Base-by-base conservation (phyloP, 495 filamentous ascomycete species). In the Neohortaea acidophila region DNA sequence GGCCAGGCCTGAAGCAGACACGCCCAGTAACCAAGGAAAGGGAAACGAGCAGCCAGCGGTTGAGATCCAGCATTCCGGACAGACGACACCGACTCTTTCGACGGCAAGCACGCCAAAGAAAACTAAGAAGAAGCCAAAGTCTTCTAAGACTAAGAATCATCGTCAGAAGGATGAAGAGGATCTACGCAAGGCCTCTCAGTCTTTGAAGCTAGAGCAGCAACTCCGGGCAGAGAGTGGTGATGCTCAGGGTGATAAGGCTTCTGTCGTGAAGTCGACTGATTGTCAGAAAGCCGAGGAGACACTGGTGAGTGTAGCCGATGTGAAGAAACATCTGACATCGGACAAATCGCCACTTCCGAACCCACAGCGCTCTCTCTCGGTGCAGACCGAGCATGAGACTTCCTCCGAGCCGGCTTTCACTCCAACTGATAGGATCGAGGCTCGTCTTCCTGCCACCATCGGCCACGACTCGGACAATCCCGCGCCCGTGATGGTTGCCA, bases 21-120 rank as follows among this genome's bases (percentile, higher is more conserved):
- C n/a, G n/a, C n/a, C n/a, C n/a, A n/a, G n/a, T n/a, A n/a, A n/a
- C n/a, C n/a, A n/a, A n/a, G n/a, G n/a, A n/a, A n/a, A n/a, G n/a
- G n/a, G n/a, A n/a, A n/a, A 34, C 5, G 9, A 13, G 10, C 32
- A 34, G 17, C 10, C 17, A 7, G 11, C 18, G 8, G 29, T 8
- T 21, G 9, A 5, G 4, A 34, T 19, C 2, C 10, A 11, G 14
- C n/a, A n/a, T n/a, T 45, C 36, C n/a, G 21, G 23, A n/a, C 21
- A 38, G 9, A 39, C 36, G 4, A 45, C 37, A 10, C 43, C 36
- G 3, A 41, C 23, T 2, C 24, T 32, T 30, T 45, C 42, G 12
- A 30, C 27, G 12, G 42, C 9, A 14, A 40, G 24, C 24, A 30
- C 43, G 13, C 37, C 43, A 10, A 45, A 40, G 36, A 23, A 27